A percentile compares a stretch with the other conserved stretches of the same genome.
Conservation (phyloP, 75 land plant genomes). For the Chamaecyparis obtusa region DNA sequence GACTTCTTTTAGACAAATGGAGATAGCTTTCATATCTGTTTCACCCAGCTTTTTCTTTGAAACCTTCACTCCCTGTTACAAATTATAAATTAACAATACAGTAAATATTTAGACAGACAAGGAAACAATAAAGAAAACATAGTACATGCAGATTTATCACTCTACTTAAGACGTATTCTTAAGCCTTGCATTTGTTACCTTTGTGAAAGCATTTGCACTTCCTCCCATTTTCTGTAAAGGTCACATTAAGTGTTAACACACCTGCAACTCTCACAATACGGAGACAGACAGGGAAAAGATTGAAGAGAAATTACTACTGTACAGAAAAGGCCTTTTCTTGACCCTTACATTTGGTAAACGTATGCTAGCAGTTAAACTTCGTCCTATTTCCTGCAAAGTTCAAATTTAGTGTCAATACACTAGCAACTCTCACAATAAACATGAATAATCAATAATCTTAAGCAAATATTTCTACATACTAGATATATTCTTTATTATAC, state of each 20-base stretch:
- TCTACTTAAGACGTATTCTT: not conserved
- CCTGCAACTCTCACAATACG: not conserved
- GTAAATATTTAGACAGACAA: not conserved
- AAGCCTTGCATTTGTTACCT: constrained; percentile 1
- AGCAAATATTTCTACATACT: not conserved
- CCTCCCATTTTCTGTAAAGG: not conserved
- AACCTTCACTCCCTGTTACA: not conserved
- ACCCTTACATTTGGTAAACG: constrained; percentile 4
- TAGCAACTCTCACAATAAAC: not conserved
- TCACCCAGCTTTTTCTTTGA: constrained; percentile 5
- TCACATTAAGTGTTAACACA: not conserved
- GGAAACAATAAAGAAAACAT: not conserved
- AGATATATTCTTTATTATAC: not conserved
- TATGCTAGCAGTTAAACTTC: not conserved
- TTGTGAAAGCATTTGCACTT: not conserved
- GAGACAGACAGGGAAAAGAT: not conserved
- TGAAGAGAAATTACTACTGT: not conserved
- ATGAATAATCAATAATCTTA: no score
- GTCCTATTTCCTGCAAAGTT: not conserved
- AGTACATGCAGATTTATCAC: not conserved
- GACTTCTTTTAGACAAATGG: not conserved
- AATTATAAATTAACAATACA: not conserved
- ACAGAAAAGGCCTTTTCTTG: not conserved
- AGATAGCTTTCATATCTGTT: not conserved
- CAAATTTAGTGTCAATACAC: not conserved